These are phyloP conservation scores for Exophiala phaeomuriformis DNA, from an alignment of 2,329 filamentous ascomycete species.

Conservation along the genomic window DNA sequence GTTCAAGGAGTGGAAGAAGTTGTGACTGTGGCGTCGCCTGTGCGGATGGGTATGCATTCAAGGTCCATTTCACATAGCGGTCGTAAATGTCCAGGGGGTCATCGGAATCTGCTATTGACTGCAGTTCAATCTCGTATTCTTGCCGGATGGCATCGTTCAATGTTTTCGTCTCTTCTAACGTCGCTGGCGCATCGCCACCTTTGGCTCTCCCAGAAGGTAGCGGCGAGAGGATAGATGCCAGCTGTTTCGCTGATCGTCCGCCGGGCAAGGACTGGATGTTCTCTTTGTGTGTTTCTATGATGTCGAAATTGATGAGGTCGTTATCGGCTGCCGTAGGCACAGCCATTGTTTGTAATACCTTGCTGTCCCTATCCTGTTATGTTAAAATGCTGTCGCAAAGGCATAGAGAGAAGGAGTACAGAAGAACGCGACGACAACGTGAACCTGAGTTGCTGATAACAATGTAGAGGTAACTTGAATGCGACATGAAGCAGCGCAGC, in stretches of 20 bases:
- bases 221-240: constrained; percentile 66
- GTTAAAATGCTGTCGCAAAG: constrained; percentile 12
- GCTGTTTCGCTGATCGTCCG: constrained; percentile 79
- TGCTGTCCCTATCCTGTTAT: constrained; percentile 10
- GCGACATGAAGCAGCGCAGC: background rate
- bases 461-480: background rate
- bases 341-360: constrained; percentile 18
- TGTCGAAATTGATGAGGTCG: constrained; percentile 60
- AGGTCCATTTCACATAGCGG: constrained; percentile 92
- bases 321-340: constrained; percentile 24
- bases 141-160: constrained; percentile 71
- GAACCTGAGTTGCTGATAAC: constrained; percentile 3
- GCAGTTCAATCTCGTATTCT: constrained; percentile 79
- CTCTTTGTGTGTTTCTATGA: constrained; percentile 95
- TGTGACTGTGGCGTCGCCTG: constrained; percentile 90
- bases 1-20: constrained; percentile 78
- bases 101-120: constrained; percentile 73
- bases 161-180: constrained; percentile 62
- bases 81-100: constrained; percentile 94
- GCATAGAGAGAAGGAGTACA: constrained; percentile 3
- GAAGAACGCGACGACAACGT: constrained; percentile 1
- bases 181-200: constrained; percentile 54
- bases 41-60: constrained; percentile 88
- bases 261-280: constrained; percentile 92
- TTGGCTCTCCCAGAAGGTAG: constrained; percentile 37